phyloP scores from a whole-genome alignment of 2,329 filamentous ascomycete genomes.

The Rhexocercosporidium sp. region DNA sequence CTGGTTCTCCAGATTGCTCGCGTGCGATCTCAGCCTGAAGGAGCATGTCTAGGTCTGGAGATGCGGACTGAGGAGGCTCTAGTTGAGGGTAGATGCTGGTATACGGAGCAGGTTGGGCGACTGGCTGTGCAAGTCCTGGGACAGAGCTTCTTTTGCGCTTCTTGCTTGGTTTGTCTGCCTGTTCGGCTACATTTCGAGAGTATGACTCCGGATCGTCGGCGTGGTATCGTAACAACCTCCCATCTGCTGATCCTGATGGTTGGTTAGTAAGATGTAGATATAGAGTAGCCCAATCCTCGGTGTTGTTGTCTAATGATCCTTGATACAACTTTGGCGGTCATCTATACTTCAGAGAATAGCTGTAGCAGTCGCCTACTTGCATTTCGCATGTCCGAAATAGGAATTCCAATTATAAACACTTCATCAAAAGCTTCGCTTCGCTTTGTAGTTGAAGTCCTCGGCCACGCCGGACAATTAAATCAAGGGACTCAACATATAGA shows the following conservation, averaged over 20 bases:
- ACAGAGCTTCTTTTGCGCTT: slow-evolving; percentile 30
- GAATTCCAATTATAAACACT: neutral
- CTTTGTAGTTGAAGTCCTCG: neutral
- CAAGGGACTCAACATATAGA: slow-evolving; percentile 3
- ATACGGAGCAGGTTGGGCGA: slow-evolving; percentile 14
- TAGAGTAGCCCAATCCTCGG: neutral
- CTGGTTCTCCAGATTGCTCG: slow-evolving; percentile 19
- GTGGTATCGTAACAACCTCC: slow-evolving; percentile 32
- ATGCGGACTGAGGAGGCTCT: neutral
- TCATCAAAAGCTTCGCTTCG: neutral
- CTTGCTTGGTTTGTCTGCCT: slow-evolving; percentile 19
- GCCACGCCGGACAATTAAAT: neutral
- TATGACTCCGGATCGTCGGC: slow-evolving; percentile 31
- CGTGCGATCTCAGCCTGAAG: slow-evolving; percentile 33
- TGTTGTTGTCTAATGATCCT: neutral
- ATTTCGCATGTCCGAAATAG: neutral
- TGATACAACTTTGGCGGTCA: neutral
- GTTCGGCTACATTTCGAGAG: slow-evolving; percentile 15
- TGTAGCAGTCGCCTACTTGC: neutral
- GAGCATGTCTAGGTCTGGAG: slow-evolving; percentile 29
- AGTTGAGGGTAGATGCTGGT: slow-evolving; percentile 23
- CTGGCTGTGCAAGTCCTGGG: slow-evolving; percentile 1
- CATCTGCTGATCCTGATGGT: slow-evolving; percentile 31
- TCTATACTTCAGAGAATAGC: neutral
- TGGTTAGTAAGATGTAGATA: slow-evolving; percentile 11